A percentile compares a stretch with the other conserved stretches of the same genome.
Conservation (phyloP, 2,329 filamentous ascomycete genomes). For the Thelonectria discophora region DNA sequence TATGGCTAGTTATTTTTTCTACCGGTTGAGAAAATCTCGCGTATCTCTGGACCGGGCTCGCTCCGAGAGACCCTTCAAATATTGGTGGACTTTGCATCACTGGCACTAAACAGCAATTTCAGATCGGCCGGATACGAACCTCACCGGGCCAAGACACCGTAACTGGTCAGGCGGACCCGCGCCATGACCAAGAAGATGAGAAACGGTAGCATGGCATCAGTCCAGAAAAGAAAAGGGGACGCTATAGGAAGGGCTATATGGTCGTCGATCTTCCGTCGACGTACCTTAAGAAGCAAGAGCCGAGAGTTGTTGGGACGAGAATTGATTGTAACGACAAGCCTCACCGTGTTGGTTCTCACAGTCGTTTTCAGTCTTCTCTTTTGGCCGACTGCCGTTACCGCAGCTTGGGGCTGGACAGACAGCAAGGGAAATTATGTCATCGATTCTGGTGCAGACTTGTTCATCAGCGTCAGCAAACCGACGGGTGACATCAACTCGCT, state of each 20-base stretch:
- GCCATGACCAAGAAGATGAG: not conserved
- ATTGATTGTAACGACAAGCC: not conserved
- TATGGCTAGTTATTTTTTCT: not conserved
- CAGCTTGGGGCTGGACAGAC: constrained; percentile 52
- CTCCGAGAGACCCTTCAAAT: not conserved
- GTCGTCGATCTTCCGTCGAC: not conserved
- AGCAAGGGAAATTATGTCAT: constrained; percentile 51
- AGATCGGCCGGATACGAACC: not conserved
- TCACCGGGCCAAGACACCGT: not conserved
- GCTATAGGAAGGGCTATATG: not conserved
- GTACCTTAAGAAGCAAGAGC: not conserved
- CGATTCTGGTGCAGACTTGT: constrained; percentile 44
- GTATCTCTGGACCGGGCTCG: not conserved
- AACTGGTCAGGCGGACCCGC: not conserved
- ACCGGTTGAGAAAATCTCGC: not conserved
- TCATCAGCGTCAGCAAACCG: constrained; percentile 48
- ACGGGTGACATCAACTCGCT: constrained; percentile 49
- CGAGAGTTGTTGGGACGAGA: not conserved
- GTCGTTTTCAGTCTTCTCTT: constrained; percentile 39
- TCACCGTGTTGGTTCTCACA: constrained; percentile 40
- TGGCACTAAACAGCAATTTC: not conserved
- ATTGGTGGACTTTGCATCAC: not conserved
- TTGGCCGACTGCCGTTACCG: constrained; percentile 44
- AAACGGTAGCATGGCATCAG: not conserved
- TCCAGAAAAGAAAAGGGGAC: not conserved